A percentile compares a stretch with the other conserved stretches of the same genome.
Conservation (phyloP, 768 basidiomycete genomes). For the Pisolithus tinctorius region DNA sequence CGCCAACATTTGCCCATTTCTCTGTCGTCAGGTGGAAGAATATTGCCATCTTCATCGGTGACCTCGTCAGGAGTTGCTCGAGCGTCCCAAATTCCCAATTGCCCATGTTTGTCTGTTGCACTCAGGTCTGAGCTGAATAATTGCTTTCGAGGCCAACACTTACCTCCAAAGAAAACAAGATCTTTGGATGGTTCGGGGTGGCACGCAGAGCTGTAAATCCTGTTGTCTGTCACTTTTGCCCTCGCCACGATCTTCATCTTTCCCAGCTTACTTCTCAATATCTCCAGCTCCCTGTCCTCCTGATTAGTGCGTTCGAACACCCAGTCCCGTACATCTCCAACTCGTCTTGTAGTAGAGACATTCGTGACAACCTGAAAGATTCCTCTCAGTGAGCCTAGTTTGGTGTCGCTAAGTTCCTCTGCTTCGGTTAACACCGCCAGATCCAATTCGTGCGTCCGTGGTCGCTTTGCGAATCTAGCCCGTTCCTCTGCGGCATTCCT, state of each 20-base stretch:
- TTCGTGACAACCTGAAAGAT: constrained; percentile 37
- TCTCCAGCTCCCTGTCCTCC: constrained; percentile 43
- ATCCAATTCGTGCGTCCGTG: constrained; percentile 62
- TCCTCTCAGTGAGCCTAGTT: constrained; percentile 39
- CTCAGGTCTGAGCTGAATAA: not conserved
- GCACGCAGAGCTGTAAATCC: constrained; percentile 73
- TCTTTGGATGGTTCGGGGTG: constrained; percentile 79
- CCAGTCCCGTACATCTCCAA: constrained; percentile 45
- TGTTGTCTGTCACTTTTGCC: constrained; percentile 72
- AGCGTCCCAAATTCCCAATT: constrained; percentile 84
- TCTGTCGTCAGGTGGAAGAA: constrained; percentile 28
- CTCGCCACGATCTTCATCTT: constrained; percentile 61
- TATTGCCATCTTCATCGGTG: constrained; percentile 57
- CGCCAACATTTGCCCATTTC: constrained; percentile 78
- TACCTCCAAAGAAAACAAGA: constrained; percentile 83
- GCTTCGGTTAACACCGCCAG: constrained; percentile 44
- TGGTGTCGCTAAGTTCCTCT: constrained; percentile 41
- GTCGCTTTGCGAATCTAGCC: constrained; percentile 55
- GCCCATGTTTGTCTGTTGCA: constrained; percentile 70
- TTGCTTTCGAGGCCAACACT: not conserved
- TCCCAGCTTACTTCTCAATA: constrained; percentile 48
- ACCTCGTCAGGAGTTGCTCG: constrained; percentile 60
- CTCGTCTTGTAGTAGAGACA: constrained; percentile 30
- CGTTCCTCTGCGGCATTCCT: constrained; percentile 55
- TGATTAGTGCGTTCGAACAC: constrained; percentile 40